Evolutionary conservation across 805 yeast genomes (phyloP).

Genomic region (Wickerhamiella slavikovae): DNA sequence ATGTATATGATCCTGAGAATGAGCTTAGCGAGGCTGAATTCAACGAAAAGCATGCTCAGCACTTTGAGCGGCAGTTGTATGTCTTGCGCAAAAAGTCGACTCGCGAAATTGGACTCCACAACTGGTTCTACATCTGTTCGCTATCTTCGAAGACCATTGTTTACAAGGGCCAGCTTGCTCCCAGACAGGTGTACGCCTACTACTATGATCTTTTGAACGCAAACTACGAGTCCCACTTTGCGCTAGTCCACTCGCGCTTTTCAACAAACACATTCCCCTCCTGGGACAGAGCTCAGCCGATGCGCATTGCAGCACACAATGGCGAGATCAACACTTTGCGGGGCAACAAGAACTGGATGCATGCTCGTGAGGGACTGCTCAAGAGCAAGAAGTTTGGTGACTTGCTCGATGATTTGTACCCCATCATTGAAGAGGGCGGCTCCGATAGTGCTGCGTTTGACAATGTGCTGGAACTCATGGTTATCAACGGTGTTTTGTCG

Average conservation of each 20-base stretch:
- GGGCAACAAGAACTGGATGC: conserved; percentile 98
- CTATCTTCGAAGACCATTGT: conserved; percentile 75
- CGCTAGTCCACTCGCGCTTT: conserved; percentile 90
- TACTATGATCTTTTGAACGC: conserved; percentile 84
- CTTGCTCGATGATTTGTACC: conserved; percentile 74
- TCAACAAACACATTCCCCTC: conserved; percentile 97
- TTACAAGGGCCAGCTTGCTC: conserved; percentile 94
- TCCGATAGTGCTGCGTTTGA: conserved; percentile 97
- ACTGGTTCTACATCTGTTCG: conserved; percentile 96
- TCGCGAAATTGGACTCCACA: conserved; percentile 79
- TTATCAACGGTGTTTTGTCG: conserved; percentile 76
- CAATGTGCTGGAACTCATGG: conserved; percentile 79
- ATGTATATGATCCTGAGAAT: conserved; percentile 23
- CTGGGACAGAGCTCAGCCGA: conserved; percentile 99
- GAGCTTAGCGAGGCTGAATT: conserved; percentile 15
- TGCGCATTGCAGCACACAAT: conserved; percentile 93
- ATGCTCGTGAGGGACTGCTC: conserved; percentile 96
- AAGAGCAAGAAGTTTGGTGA: conserved; percentile 71
- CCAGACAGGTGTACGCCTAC: conserved; percentile 86
- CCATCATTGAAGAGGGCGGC: conserved; percentile 95
- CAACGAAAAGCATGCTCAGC: conserved; percentile 36
- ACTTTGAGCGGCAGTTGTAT: conserved; percentile 66
- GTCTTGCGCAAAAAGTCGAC: conserved; percentile 77
- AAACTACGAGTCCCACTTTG: conserved; percentile 86
- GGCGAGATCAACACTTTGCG: conserved; percentile 95